Evolutionary conservation across 768 basidiomycete genomes (phyloP).

Genomic region (Leccinum ochraceum): DNA sequence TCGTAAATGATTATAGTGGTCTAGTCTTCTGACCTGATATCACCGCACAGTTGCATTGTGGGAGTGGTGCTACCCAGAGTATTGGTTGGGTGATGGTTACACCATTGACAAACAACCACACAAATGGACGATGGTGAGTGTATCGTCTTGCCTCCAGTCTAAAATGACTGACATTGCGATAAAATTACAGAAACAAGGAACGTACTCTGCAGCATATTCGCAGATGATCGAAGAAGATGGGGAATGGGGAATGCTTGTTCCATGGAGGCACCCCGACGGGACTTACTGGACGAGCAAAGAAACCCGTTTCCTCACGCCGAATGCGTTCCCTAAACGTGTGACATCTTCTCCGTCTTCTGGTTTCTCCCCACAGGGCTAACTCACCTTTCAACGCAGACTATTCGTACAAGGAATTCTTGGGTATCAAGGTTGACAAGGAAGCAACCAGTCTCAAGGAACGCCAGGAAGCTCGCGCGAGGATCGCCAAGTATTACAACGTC

Average conservation of each 20-base stretch:
- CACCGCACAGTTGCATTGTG: slow-evolving; percentile 25
- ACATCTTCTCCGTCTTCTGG: background rate
- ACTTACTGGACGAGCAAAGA: slow-evolving; percentile 27
- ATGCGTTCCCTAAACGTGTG: slow-evolving; percentile 27
- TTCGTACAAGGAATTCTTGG: slow-evolving; percentile 27
- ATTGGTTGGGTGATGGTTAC: slow-evolving; percentile 32
- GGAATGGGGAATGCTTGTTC: slow-evolving; percentile 17
- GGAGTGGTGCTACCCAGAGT: slow-evolving; percentile 33
- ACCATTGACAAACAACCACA: slow-evolving; percentile 7
- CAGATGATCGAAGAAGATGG: slow-evolving; percentile 20
- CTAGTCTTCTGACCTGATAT: background rate
- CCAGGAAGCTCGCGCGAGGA: slow-evolving; percentile 20
- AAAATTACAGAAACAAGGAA: slow-evolving; percentile 18
- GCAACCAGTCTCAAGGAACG: slow-evolving; percentile 15
- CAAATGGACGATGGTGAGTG: slow-evolving; percentile 27
- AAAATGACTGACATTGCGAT: background rate
- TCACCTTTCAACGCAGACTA: slow-evolving; percentile 19
- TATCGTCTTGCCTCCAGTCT: background rate
- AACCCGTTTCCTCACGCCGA: slow-evolving; percentile 23
- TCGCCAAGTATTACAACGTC: slow-evolving; percentile 26
- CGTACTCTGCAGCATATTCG: slow-evolving; percentile 24
- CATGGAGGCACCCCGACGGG: slow-evolving; percentile 26
- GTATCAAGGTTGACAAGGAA: slow-evolving; percentile 28
- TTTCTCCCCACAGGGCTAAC: background rate
- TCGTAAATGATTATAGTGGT: background rate